Percentiles rank a stretch among this genome's conserved stretches.
These are phyloP conservation scores for Neofusicoccum ribis DNA, from an alignment of 2,329 filamentous ascomycete genomes.

Conservation along the genomic window DNA sequence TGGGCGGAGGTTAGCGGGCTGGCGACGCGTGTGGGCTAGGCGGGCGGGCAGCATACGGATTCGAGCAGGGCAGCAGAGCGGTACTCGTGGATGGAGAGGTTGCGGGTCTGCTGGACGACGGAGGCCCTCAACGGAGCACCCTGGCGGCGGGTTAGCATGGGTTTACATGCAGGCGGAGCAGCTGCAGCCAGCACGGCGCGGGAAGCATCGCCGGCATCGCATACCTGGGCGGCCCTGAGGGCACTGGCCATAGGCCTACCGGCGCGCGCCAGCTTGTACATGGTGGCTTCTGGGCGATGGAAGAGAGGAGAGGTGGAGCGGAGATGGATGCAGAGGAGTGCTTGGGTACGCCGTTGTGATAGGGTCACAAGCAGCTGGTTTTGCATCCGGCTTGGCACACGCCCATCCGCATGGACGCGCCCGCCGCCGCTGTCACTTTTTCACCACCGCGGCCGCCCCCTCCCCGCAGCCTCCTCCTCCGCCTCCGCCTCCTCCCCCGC, in stretches of 20 bases:
- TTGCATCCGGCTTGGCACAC: slow-evolving; percentile 14
- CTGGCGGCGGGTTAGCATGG: slow-evolving; percentile 44
- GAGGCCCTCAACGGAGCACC: slow-evolving; percentile 56
- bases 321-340: slow-evolving; percentile 32
- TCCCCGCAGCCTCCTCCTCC: not conserved
- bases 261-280: slow-evolving; percentile 82
- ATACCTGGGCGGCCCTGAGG: slow-evolving; percentile 75
- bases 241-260: slow-evolving; percentile 78
- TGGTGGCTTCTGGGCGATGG: slow-evolving; percentile 49
- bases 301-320: slow-evolving; percentile 28
- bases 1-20: slow-evolving; percentile 40
- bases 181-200: slow-evolving; percentile 6
- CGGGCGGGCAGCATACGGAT: slow-evolving; percentile 46
- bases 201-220: slow-evolving; percentile 29
- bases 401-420: not conserved
- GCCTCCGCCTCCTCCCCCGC: not conserved
- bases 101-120: slow-evolving; percentile 76
- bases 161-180: slow-evolving; percentile 16
- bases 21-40: slow-evolving; percentile 19
- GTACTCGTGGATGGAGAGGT: slow-evolving; percentile 97
- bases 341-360: slow-evolving; percentile 8
- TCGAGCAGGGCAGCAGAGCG: slow-evolving; percentile 89
- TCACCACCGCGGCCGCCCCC: not conserved
- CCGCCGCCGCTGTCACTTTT: not conserved
- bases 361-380: slow-evolving; percentile 14